Evolutionary conservation across 257 asterid species (phyloP).

Genomic region (Nicotiana sylvestris): DNA sequence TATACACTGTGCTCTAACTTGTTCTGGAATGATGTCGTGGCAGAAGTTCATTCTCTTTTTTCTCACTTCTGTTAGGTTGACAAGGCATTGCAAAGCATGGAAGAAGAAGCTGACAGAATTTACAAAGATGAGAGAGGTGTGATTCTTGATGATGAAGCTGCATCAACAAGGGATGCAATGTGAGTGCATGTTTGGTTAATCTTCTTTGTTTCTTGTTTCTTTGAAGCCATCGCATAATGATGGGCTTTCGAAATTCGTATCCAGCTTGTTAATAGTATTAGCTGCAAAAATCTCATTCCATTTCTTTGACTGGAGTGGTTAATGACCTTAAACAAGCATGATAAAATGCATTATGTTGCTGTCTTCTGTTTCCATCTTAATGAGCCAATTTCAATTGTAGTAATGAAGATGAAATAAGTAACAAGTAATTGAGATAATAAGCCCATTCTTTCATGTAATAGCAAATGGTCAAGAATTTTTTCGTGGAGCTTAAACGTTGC

Average conservation of each 20-base stretch:
- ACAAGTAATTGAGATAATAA: neutral
- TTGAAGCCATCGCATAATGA: neutral
- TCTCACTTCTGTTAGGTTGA: conserved; percentile 53
- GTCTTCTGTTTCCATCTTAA: neutral
- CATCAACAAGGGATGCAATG: conserved; percentile 93
- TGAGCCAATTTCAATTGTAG: neutral
- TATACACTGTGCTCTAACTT: neutral
- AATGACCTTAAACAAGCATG: neutral
- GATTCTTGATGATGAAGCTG: conserved; percentile 93
- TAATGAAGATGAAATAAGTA: neutral
- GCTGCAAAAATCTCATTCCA: neutral
- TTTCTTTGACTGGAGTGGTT: conserved; percentile 1
- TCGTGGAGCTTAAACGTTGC: neutral
- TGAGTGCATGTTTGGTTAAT: conserved; percentile 26
- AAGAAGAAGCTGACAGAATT: conserved; percentile 80
- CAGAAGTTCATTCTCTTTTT: neutral
- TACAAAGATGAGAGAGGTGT: conserved; percentile 77
- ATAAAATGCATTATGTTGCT: neutral
- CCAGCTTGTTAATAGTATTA: neutral
- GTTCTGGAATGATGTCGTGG: neutral
- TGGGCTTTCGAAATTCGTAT: neutral
- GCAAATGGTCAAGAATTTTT: neutral
- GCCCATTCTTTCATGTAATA: neutral
- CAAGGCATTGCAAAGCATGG: conserved; percentile 89
- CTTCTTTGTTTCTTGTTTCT: neutral